Percentiles rank a stretch among this genome's conserved stretches.
Conservation (phyloP, 306 rosid genomes). For the Dalbergia cultrata region DNA sequence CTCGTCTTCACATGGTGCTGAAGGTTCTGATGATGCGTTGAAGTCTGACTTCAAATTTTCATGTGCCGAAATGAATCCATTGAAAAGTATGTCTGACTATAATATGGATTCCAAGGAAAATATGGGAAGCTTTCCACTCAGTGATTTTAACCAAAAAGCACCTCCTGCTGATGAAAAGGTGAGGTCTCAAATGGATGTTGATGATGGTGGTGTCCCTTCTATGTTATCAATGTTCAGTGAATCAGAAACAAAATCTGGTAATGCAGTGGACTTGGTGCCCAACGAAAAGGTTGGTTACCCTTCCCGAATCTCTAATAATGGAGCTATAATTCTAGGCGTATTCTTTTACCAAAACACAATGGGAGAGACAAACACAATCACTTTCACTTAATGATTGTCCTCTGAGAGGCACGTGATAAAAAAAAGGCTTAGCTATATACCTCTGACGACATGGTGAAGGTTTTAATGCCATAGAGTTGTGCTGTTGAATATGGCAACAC, state of each 20-base stretch:
- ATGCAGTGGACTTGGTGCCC: conserved; percentile 45
- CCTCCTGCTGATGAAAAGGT: conserved; percentile 42
- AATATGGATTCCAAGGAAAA: conserved; percentile 51
- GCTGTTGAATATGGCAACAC: no score
- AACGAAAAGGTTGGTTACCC: conserved; percentile 63
- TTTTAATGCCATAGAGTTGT: no score
- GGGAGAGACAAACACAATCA: not conserved
- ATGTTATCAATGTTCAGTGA: conserved; percentile 50
- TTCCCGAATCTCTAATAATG: conserved; percentile 18
- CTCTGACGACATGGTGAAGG: not conserved
- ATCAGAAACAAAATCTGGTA: conserved; percentile 50
- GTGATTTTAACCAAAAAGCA: conserved; percentile 47
- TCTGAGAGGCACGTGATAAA: conserved; percentile 6
- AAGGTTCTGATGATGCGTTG: conserved; percentile 66
- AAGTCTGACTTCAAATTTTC: conserved; percentile 66
- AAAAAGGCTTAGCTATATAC: conserved; percentile 24
- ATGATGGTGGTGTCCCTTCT: conserved; percentile 46
- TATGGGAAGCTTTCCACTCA: conserved; percentile 45
- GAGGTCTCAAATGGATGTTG: conserved; percentile 52
- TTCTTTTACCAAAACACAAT: conserved; percentile 6
- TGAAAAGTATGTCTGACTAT: conserved; percentile 54
- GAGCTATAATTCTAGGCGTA: conserved; percentile 26
- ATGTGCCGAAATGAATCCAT: conserved; percentile 59
- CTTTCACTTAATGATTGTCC: not conserved
- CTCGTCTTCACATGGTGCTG: conserved; percentile 65